Conservation (phyloP, 2,329 filamentous ascomycete species). For the Botrytis cinerea region DNA sequence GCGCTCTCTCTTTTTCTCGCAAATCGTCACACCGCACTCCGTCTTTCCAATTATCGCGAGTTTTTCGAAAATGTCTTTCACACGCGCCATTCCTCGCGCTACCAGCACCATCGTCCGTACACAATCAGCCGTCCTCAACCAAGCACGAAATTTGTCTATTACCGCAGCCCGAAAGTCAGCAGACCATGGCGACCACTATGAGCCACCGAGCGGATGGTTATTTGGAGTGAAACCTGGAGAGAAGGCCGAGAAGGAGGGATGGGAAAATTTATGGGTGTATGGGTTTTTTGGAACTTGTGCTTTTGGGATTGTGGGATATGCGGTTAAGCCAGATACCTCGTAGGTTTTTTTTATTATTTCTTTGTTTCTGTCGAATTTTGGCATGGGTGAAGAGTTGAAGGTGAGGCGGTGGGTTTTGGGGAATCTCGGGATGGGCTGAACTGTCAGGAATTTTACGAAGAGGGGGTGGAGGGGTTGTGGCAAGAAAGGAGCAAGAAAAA, state of each 20-base stretch:
- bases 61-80: constrained; percentile 1
- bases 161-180: constrained; percentile 27
- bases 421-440: constrained; percentile 8
- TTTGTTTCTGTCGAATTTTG: constrained; percentile 17
- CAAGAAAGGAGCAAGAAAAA: constrained; percentile 4
- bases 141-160: constrained; percentile 8
- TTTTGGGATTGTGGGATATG: constrained; percentile 76
- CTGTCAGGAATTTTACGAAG: neutral
- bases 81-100: constrained; percentile 19
- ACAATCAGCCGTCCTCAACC: neutral
- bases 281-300: constrained; percentile 80
- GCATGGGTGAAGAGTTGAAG: constrained; percentile 8
- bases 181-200: constrained; percentile 62
- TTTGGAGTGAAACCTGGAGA: constrained; percentile 93
- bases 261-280: constrained; percentile 85
- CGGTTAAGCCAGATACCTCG: constrained; percentile 98
- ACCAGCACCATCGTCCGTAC: constrained; percentile 5
- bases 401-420: neutral
- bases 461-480: constrained; percentile 14
- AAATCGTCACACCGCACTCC: neutral
- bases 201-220: constrained; percentile 88
- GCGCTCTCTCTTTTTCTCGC: no score
- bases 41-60: no score
- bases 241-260: constrained; percentile 94
- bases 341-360: constrained; percentile 56